Evolutionary conservation across 371 early-diverging fungal species (phyloP).

Genomic region (Mucor mucedo): DNA sequence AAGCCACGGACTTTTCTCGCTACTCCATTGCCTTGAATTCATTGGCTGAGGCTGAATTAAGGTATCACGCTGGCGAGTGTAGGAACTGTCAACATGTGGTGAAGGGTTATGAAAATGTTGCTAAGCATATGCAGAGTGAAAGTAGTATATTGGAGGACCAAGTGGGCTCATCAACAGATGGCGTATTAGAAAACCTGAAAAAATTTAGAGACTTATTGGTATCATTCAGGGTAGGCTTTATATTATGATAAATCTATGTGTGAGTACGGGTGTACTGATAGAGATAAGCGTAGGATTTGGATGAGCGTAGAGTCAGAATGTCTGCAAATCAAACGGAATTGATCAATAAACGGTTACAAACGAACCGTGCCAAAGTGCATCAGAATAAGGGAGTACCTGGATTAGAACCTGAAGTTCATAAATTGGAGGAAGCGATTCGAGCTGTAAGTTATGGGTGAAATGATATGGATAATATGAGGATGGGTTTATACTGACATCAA

Average conservation of each 20-base stretch:
- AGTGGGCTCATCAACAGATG: conserved; percentile 49
- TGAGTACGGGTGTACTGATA: too few relatives aligned
- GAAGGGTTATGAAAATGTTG: conserved; percentile 63
- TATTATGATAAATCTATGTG: background rate
- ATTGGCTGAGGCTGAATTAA: conserved; percentile 64
- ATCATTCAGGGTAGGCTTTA: conserved; percentile 55
- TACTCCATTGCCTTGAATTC: conserved; percentile 60
- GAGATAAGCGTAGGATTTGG: conserved; percentile 29
- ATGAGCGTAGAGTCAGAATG: conserved; percentile 37
- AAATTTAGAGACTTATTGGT: conserved; percentile 72
- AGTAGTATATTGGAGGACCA: conserved; percentile 63
- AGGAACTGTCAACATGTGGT: conserved; percentile 62
- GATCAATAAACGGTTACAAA: conserved; percentile 38
- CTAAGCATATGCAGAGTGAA: conserved; percentile 61
- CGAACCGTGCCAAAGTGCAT: conserved; percentile 44
- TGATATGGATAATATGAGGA: too few relatives aligned
- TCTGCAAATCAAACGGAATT: conserved; percentile 45
- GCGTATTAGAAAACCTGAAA: conserved; percentile 71
- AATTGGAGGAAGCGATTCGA: conserved; percentile 40
- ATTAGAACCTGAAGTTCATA: conserved; percentile 47
- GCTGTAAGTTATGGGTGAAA: conserved; percentile 27
- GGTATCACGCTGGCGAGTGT: conserved; percentile 69
- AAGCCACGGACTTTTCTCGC: conserved; percentile 61
- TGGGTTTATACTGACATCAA: too few relatives aligned
- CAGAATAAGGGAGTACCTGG: conserved; percentile 54